Base-by-base conservation (phyloP, 2,329 filamentous ascomycete species). In the Ophiosphaerella korrae region DNA sequence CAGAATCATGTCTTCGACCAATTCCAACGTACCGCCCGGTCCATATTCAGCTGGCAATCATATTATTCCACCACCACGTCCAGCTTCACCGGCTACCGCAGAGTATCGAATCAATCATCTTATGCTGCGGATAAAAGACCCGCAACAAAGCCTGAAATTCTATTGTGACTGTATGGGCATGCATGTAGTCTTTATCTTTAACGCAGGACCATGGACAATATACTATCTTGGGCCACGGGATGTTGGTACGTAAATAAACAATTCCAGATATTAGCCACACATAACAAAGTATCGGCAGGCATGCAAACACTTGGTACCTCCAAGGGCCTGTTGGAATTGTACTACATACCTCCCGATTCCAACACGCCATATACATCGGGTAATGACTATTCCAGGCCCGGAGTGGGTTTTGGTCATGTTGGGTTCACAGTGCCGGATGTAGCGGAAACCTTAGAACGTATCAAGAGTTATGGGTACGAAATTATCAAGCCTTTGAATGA, bases 371-470 rank as follows among this genome's bases (percentile, higher is more conserved):
- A 73, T 39, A 42, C 42, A 3, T 65, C 51, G 9, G 70, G 69
- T 0, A 72, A 73, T 42, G 63, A 67, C 16, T 66, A 68, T 42
- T 36, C 35, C 3, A 42, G 43, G 1, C 41, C 47, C 1, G 53
- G 62, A 5, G 39, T 70, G 4, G 69, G 69, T 4, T 72, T 73
- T 34, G 68, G 70, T 1, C 70, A 73, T 42, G 49, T 73, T n/a
- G 69, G 70, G 0, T 71, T 73, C 46, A 72, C 67, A 8, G 66
- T 73, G 0, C 68, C 69, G 1, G 55, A 72, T 59, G 68, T 72
- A 1, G 51, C 37, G 7, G 55, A 43, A 11, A 56, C 67, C 13
- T 36, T 72, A 6, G 46, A 63, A 4, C 48, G 66, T 5, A 56
- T 67, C 6, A 50, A 53, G 23, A 42, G 42, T 4, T 64, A 62